Evolutionary conservation across 2,329 filamentous ascomycete species (phyloP), one percentile per base, ranked within the genome.

Genomic region (Aspergillus luchuensis): DNA sequence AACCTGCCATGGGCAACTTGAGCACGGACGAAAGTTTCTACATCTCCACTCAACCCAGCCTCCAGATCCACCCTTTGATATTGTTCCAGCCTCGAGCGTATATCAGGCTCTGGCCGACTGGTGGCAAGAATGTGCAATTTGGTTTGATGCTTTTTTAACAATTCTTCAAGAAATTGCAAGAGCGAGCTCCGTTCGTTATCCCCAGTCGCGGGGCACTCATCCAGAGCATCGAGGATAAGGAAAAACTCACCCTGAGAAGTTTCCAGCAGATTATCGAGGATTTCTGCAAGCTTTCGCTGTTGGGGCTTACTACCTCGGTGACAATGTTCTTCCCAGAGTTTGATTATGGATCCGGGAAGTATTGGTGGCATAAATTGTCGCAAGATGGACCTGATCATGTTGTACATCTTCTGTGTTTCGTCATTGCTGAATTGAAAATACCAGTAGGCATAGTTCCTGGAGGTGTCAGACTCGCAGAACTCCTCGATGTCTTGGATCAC

Each of bases 341-440:
- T 45, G 21, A 41, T 8, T 8, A 58, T 28, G 3, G 56, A 58
- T 30, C 21, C 23, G 17, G 48, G 36, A 21, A 58, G 47, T 45
- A 11, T 7, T 33, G 6, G 17, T n/a, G 47, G 36, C 13, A 17
- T 39, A 8, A 58, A 17, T 28, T 58, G 56, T 58, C 56, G 48
- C 4, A 58, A 2, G 3, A 58, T 45, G 7, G 56, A 47, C 7
- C 38, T 45, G 38, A 25, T 47, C 56, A 58, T 53, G 39, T 47
- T 52, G 21, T 53, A 19, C 23, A 58, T 33, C 5, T 38, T 33
- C 28, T 36, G 28, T 48, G 56, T 58, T 30, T 47, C n/a, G 15
- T 45, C 23, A 45, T 52, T 30, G n/a, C 38, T 53, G 39, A 58
- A 58, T 8, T 53, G 56, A 25, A 58, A 58, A 15, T 58, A 58